Base-by-base conservation (phyloP, 306 rosid species). In the Morella rubra region DNA sequence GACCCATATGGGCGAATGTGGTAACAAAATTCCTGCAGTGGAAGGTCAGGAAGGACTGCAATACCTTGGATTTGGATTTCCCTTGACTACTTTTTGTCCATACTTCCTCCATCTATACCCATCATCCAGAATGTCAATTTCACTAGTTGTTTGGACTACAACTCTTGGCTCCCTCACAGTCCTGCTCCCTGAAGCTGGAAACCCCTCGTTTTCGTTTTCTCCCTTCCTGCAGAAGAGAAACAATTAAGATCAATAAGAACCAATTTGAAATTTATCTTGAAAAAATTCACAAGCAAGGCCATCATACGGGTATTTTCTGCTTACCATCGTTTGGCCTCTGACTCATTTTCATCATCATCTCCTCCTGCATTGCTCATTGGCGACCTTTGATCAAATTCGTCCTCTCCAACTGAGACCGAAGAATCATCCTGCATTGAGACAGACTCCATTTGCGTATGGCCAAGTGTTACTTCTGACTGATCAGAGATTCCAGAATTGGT, bases 51-150 rank as follows among this genome's bases (percentile, higher is more conserved):
- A 32, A 32, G 37, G 37, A 32, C 3, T 32, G 37, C 37, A 32
- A 32, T 83, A 92, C 98, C 98, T 92, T 24, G 99, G 97, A 79
- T 95, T 95, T 70, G 99, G 97, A 69, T 95, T 95, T 83, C 99
- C 99, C 70, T 95, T 95, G 22, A 95, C 99, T 7, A 92, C 99
- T 89, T 95, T 95, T 78, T 95, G 99, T 73, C 99, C 99, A 72
- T 95, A 95, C 82, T 95, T 95, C 71, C 97, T 92, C 99, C 99
- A 95, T 66, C 99, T 85, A 78, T 87, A 95, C 40, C 99, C 99
- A 80, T 95, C 99, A 74, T 93, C 97, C 47, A 95, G 88, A 62
- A 95, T 92, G 83, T 95, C 99, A 59, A 95, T 92, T 73, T 95
- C 97, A 61, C 99, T 95, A 8, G 91, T 92, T 37, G 99, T 92